Evolutionary conservation across 2,329 filamentous ascomycete species (phyloP).

Genomic region (Fusarium siculi): DNA sequence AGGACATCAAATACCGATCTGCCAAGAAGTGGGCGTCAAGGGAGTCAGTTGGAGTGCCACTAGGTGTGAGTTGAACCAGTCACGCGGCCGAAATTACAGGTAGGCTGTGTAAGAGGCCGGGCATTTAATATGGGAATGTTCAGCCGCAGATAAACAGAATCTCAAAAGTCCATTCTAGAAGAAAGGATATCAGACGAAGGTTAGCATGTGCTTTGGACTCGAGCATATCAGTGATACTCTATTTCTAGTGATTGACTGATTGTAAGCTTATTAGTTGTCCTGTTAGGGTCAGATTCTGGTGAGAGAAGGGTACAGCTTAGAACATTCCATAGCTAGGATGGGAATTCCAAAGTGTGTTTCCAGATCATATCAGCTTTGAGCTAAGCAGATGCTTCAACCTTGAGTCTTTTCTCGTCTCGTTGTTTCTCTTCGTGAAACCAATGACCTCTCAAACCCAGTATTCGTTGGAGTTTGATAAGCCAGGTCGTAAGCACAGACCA

Average conservation of each 20-base stretch:
- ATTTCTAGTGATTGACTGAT: not conserved
- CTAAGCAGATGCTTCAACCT: not conserved
- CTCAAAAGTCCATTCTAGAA: not conserved
- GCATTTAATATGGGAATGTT: conserved; percentile 1
- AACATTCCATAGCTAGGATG: not conserved
- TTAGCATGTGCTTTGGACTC: not conserved
- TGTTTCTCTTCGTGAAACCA: not conserved
- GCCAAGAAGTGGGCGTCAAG: conserved; percentile 18
- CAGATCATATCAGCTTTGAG: not conserved
- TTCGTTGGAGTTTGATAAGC: not conserved
- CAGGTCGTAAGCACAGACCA: not conserved
- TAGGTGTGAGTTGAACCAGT: conserved; percentile 11
- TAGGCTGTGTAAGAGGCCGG: conserved; percentile 18
- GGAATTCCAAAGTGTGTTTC: not conserved
- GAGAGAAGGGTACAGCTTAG: not conserved
- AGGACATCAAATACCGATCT: conserved; percentile 16
- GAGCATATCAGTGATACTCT: not conserved
- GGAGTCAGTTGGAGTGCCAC: conserved; percentile 21
- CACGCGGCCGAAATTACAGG: conserved; percentile 19
- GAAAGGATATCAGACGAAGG: not conserved
- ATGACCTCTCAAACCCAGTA: not conserved
- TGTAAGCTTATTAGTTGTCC: not conserved
- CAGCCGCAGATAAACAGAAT: conserved; percentile 3
- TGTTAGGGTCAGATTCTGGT: not conserved
- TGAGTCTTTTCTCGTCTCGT: not conserved